Conservation (phyloP, 805 yeast species). For the Yamadazyma olivae region DNA sequence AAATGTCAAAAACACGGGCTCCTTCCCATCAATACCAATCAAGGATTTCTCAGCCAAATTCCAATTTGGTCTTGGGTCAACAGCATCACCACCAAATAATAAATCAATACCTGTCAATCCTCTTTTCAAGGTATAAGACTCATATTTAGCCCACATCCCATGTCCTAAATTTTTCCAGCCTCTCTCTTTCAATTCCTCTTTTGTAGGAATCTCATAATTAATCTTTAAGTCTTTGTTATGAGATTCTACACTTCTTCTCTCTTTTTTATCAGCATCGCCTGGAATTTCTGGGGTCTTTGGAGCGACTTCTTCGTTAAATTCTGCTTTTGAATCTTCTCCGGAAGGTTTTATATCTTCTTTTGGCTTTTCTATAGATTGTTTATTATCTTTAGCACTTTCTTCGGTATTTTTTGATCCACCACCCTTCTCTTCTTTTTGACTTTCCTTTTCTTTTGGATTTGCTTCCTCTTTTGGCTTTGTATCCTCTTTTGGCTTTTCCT, state of each 20-base stretch:
- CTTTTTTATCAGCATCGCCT: not conserved
- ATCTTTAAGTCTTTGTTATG: constrained; percentile 7
- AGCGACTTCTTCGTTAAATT: constrained; percentile 1
- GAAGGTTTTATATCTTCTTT: not conserved
- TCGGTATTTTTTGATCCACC: constrained; percentile 3
- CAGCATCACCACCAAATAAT: constrained; percentile 68
- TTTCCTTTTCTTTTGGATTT: constrained; percentile 1
- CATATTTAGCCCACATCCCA: constrained; percentile 64
- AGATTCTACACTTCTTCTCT: constrained; percentile 9
- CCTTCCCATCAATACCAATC: constrained; percentile 15
- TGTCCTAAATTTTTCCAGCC: constrained; percentile 48
- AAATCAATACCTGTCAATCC: constrained; percentile 62
- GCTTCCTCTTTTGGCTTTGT: constrained; percentile 4
- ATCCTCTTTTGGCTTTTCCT: constrained; percentile 2
- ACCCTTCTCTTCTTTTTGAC: constrained; percentile 1
- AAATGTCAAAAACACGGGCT: constrained; percentile 27
- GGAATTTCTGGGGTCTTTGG: too few species aligned
- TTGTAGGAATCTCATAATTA: constrained; percentile 26
- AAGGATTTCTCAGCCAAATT: constrained; percentile 26
- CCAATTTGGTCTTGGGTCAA: constrained; percentile 81
- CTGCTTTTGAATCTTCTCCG: not conserved
- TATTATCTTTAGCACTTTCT: not conserved
- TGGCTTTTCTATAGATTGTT: constrained; percentile 1
- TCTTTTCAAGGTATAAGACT: constrained; percentile 27
- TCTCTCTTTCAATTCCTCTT: constrained; percentile 28